Evolutionary conservation across 1,284 basidiomycete genomes (phyloP).

Genomic region (Malassezia arunalokei): DNA sequence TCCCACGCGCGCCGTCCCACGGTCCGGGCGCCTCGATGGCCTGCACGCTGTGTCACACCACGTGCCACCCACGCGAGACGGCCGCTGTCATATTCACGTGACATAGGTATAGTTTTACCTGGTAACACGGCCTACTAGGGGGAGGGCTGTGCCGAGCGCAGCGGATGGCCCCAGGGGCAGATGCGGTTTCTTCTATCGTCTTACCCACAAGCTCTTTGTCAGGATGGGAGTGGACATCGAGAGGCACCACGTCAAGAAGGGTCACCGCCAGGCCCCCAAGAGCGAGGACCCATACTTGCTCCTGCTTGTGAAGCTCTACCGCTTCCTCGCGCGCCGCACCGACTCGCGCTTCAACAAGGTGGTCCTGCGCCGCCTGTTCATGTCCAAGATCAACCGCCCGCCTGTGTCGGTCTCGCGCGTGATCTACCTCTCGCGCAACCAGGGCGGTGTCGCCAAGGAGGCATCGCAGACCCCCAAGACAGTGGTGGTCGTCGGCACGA

Average conservation of each 20-base stretch:
- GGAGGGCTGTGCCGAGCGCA: neutral
- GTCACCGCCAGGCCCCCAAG: conserved; percentile 83
- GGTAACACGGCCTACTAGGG: neutral
- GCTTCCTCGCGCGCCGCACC: conserved; percentile 94
- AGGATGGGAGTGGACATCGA: conserved; percentile 73
- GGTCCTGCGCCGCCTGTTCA: conserved; percentile 89
- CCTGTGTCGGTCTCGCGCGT: conserved; percentile 60
- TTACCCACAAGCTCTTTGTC: conserved; percentile 14
- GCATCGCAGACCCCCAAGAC: conserved; percentile 55
- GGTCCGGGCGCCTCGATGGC: too few relatives aligned
- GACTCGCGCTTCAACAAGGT: conserved; percentile 96
- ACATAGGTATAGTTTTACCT: conserved; percentile 11
- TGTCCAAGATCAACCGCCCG: conserved; percentile 93
- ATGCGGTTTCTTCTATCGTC: conserved; percentile 9
- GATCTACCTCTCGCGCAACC: conserved; percentile 43
- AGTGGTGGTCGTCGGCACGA: conserved; percentile 77
- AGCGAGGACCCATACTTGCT: conserved; percentile 98
- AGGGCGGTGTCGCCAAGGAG: conserved; percentile 36
- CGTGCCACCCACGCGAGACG: too few relatives aligned
- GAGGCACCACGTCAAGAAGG: conserved; percentile 98
- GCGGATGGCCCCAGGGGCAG: neutral
- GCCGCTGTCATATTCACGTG: conserved; percentile 1
- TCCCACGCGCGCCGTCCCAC: too few relatives aligned
- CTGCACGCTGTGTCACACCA: too few relatives aligned
- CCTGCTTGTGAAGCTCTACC: conserved; percentile 98